Conservation (phyloP, 2,329 filamentous ascomycete genomes). For the Exophiala mesophila region DNA sequence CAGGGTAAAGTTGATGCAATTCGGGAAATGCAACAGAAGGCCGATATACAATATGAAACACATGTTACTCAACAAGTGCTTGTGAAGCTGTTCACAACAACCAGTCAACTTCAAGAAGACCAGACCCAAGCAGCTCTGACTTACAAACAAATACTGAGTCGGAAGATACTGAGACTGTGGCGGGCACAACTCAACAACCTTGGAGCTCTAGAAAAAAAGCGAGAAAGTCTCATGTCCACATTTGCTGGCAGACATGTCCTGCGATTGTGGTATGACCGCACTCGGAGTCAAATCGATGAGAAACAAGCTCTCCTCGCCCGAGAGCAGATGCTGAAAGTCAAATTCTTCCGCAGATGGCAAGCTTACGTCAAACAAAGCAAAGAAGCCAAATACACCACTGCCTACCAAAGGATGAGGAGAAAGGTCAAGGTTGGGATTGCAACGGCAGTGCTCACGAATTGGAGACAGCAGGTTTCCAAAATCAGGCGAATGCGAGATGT, state of each 20-base stretch:
- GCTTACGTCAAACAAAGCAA: slow-evolving; percentile 9
- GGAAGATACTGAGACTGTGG: slow-evolving; percentile 13
- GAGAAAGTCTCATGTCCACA: background rate
- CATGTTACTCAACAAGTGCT: slow-evolving; percentile 12
- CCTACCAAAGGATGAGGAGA: slow-evolving; percentile 19
- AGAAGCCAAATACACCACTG: slow-evolving; percentile 14
- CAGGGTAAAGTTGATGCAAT: slow-evolving; percentile 10
- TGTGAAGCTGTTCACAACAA: slow-evolving; percentile 6
- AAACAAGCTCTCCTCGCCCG: slow-evolving; percentile 9
- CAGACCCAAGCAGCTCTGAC: slow-evolving; percentile 10
- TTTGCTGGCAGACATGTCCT: slow-evolving; percentile 14
- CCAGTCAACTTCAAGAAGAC: slow-evolving; percentile 7
- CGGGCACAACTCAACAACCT: slow-evolving; percentile 5
- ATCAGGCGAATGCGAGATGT: slow-evolving; percentile 11
- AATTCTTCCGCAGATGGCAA: slow-evolving; percentile 15
- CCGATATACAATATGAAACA: slow-evolving; percentile 10
- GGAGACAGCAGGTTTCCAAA: slow-evolving; percentile 12
- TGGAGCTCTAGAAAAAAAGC: background rate
- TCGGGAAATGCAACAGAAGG: slow-evolving; percentile 12
- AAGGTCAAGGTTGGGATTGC: slow-evolving; percentile 20
- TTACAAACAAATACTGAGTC: slow-evolving; percentile 12
- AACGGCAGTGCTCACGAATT: slow-evolving; percentile 13
- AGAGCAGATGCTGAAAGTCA: slow-evolving; percentile 9
- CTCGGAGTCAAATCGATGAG: slow-evolving; percentile 4
- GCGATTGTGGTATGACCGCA: slow-evolving; percentile 11